Evolutionary conservation across 805 yeast species (phyloP).

Genomic region (Priceomyces melissophilus): DNA sequence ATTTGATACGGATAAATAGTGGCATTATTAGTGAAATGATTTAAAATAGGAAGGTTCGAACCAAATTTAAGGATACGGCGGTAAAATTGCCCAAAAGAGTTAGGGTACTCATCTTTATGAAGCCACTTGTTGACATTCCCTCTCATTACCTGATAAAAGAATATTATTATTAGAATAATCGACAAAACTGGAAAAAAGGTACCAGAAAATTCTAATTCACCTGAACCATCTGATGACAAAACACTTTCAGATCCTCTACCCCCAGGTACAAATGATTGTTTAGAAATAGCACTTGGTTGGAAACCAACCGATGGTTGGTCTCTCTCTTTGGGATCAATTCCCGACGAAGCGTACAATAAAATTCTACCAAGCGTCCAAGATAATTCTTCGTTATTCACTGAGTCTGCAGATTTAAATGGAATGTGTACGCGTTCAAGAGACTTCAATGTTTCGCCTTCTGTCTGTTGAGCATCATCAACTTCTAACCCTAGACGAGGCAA

Average conservation of each 20-base stretch:
- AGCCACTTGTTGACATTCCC: conserved; percentile 7
- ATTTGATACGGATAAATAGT: conserved; percentile 15
- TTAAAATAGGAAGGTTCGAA: conserved; percentile 21
- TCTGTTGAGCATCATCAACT: conserved; percentile 12
- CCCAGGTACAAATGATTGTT: conserved; percentile 30
- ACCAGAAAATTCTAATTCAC: conserved; percentile 1
- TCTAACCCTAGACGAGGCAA: conserved; percentile 71
- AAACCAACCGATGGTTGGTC: conserved; percentile 34
- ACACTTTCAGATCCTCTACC: conserved; percentile 11
- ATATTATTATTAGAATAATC: conserved; percentile 14
- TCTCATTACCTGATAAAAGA: conserved; percentile 15
- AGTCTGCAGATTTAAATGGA: conserved; percentile 79
- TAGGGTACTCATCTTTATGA: conserved; percentile 12
- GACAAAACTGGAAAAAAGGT: conserved; percentile 13
- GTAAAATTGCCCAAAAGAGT: conserved; percentile 10
- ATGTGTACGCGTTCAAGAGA: conserved; percentile 36
- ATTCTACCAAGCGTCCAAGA: conserved; percentile 96
- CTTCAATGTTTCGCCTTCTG: conserved; percentile 24
- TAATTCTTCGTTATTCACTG: conserved; percentile 78
- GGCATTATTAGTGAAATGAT: conserved; percentile 10
- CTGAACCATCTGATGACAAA: conserved; percentile 9
- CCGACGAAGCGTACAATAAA: conserved; percentile 74
- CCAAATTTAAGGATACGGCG: conserved; percentile 8
- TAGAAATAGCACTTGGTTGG: conserved; percentile 37
- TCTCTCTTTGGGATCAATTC: conserved; percentile 32